Evolutionary conservation across 164 flowering plant genomes (phyloP), one percentile per base, ranked within the genome.

Genomic region (Liquidambar formosana): DNA sequence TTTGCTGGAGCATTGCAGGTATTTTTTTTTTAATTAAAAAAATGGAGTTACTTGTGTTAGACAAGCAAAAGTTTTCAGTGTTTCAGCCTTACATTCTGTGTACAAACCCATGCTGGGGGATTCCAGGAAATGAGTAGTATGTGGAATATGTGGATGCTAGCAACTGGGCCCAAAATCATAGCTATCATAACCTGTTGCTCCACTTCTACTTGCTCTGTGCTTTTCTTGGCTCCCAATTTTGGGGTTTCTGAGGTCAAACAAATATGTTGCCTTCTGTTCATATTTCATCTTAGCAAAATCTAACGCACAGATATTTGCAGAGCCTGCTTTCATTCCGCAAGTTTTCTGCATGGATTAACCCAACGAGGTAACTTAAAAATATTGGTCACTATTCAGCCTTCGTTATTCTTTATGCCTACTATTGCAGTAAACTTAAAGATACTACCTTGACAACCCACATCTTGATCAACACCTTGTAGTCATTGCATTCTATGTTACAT

Each of bases 1-100:
- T 95, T 95, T 82, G 99, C 97, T 21, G 96, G 97, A 64, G 99
- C 97, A 70, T 77, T 93, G 83, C 99, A 95, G 96, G 97, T 95
- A 77, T 28, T 57, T 57, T 22, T 18, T 41, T 45, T 9, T 14
- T 11, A 23, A n/a, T n/a, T 10, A 16, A n/a, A 19, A 22, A 28
- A 25, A 11, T 10, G 15, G 1, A 23, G 10, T 33, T 33, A 33
- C 41, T 33, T 33, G 41, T 2, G 41, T 33, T 33, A 33, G 41
- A 33, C 4, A 33, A 33, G 41, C 41, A 33, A 33, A 33, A 33
- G 41, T 33, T 33, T 33, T 33, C 41, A 33, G 4, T 6, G 6
- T 33, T 33, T 33, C 41, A 2, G 41, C 2, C 41, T 33, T 33
- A 33, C 41, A 33, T 33, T 2, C 6, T 6, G 41, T 33, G 41